phyloP scores from a whole-genome alignment of 768 basidiomycete genomes.

The Coprinopsis marcescibilis region DNA sequence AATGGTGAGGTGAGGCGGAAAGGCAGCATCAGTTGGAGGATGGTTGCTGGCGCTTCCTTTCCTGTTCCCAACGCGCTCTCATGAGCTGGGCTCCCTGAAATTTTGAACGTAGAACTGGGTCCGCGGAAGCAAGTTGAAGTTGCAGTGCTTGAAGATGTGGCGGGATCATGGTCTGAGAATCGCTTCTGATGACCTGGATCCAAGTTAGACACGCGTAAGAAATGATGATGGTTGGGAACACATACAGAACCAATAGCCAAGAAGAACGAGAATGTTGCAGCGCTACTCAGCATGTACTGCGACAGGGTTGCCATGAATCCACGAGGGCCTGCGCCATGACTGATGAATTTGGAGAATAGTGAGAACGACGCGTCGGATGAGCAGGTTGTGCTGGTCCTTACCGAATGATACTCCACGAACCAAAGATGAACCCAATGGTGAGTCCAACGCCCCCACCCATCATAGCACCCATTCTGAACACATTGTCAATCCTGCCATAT shows the following conservation, averaged over 20 bases:
- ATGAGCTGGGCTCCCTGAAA: conserved; percentile 66
- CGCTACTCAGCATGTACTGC: conserved; percentile 97
- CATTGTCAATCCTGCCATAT: background rate
- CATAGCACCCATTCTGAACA: conserved; percentile 76
- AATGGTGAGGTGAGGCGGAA: too few species aligned
- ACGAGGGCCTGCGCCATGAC: conserved; percentile 86
- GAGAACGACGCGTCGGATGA: conserved; percentile 3
- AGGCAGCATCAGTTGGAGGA: conserved; percentile 10
- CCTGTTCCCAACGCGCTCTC: conserved; percentile 71
- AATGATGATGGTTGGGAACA: background rate
- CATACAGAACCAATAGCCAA: conserved; percentile 88
- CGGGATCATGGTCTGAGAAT: too few species aligned
- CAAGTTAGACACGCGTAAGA: conserved; percentile 7
- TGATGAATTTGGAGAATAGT: conserved; percentile 31
- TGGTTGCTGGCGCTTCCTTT: conserved; percentile 36
- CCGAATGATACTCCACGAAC: conserved; percentile 88
- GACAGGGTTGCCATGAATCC: conserved; percentile 89
- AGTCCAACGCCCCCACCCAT: conserved; percentile 94
- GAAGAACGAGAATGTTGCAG: conserved; percentile 97
- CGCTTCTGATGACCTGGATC: conserved; percentile 83
- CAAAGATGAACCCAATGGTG: conserved; percentile 97
- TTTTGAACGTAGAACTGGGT: conserved; percentile 50
- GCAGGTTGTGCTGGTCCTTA: conserved; percentile 32
- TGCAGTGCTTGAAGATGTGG: conserved; percentile 60
- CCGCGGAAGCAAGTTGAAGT: conserved; percentile 48